phyloP scores from a whole-genome alignment of 2,329 filamentous ascomycete genomes.

The Berkeleyomyces basicola region DNA sequence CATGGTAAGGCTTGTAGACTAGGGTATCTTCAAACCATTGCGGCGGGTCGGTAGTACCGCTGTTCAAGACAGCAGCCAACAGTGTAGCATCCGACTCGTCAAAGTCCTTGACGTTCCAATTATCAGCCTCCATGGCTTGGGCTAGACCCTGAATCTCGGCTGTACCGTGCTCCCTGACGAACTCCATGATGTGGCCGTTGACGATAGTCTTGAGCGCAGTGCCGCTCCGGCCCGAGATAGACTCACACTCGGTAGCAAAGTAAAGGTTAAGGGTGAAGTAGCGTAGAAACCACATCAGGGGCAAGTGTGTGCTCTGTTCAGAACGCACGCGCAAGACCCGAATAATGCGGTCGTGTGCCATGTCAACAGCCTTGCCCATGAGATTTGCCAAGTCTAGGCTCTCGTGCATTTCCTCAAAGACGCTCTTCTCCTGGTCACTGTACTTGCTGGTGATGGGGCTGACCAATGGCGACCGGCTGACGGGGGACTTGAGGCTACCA shows the following conservation, averaged over 20 bases:
- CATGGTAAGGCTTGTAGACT: constrained; percentile 35
- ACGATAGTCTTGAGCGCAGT: constrained; percentile 62
- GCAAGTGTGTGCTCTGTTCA: constrained; percentile 53
- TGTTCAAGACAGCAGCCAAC: constrained; percentile 47
- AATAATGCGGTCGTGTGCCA: constrained; percentile 59
- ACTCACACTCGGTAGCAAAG: constrained; percentile 76
- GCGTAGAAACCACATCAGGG: constrained; percentile 54
- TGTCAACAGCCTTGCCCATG: constrained; percentile 63
- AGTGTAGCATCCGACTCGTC: constrained; percentile 41
- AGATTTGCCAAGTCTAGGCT: constrained; percentile 63
- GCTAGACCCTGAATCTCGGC: constrained; percentile 58
- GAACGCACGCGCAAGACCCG: constrained; percentile 63
- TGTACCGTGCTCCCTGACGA: constrained; percentile 55
- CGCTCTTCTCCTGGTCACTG: constrained; percentile 25
- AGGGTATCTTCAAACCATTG: constrained; percentile 47
- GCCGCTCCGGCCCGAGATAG: constrained; percentile 63
- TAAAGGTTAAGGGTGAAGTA: constrained; percentile 71
- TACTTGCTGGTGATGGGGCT: constrained; percentile 29
- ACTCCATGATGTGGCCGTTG: constrained; percentile 67
- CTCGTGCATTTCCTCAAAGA: constrained; percentile 62
- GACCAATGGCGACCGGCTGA: constrained; percentile 33
- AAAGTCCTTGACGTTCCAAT: constrained; percentile 67
- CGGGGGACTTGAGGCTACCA: constrained; percentile 29
- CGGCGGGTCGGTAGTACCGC: constrained; percentile 52
- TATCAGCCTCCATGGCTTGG: constrained; percentile 62